A percentile compares a stretch with the other conserved stretches of the same genome.
Evolutionary conservation across 345 rosid genomes (phyloP).

Genomic region (Isatis tinctoria): DNA sequence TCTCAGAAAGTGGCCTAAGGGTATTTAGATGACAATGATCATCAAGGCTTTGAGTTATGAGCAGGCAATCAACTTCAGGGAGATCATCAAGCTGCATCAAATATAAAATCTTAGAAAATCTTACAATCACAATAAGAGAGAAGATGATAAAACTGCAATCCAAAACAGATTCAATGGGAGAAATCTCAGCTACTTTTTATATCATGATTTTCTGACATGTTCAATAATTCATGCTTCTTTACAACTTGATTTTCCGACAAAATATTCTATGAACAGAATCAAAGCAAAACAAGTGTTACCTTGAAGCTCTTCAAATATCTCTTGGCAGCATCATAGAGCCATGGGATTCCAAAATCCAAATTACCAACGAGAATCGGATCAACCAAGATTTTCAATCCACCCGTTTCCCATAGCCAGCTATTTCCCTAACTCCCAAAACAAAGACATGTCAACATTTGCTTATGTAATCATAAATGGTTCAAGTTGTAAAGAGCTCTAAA

Average conservation of each 20-base stretch:
- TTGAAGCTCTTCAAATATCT: constrained; percentile 58
- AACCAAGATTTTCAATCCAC: constrained; percentile 64
- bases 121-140: not conserved
- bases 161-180: not conserved
- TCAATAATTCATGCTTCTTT: constrained; percentile 1
- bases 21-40: constrained; percentile 93
- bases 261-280: not conserved
- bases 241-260: not conserved
- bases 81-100: constrained; percentile 76
- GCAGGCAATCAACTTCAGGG: constrained; percentile 69
- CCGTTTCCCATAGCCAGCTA: constrained; percentile 87
- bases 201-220: no score
- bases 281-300: constrained; percentile 39
- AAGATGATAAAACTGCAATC: not conserved
- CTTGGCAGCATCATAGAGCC: constrained; percentile 90
- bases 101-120: not conserved
- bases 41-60: constrained; percentile 93
- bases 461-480: not conserved
- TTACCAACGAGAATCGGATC: constrained; percentile 86
- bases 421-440: constrained; percentile 51
- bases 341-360: constrained; percentile 93
- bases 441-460: constrained; percentile 5
- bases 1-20: constrained; percentile 61
- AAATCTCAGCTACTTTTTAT: no score
- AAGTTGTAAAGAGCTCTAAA: not conserved